Evolutionary conservation across 176 grass and related monocot genomes (phyloP), one percentile per base, ranked within the genome.

Genomic region (Urochloa ruziziensis): DNA sequence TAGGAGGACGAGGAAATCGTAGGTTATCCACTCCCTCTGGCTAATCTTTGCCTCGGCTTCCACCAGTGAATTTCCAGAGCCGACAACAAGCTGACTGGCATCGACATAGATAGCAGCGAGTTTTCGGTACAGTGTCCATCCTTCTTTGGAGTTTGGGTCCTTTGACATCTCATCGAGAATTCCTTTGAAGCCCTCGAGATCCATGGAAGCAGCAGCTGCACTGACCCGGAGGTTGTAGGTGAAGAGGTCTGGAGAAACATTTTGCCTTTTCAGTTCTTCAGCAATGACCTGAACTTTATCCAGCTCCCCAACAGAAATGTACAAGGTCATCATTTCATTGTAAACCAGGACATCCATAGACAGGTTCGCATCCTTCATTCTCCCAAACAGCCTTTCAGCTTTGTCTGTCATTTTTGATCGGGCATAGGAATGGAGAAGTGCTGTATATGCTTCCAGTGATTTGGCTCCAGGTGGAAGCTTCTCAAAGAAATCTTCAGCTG

Each of bases 271-370:
- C 54, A 94, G 70, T 30, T 94, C 92, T 17, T 87, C 70, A 35
- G 90, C 75, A 34, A 93, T 17, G 17, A 15, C 12, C 1, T 75
- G 42, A 32, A 93, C 92, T 62, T 97, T 93, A 77, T 91, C 88
- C 4, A 90, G 74, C 59, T 93, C 73, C 10, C 92, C 95, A 10
- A 93, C 83, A 34, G 95, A 97, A 13, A 93, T 91, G 76, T 94
- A 97, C 54, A 97, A 17, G 17, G 92, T 91, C 95, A 97, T 94
- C 83, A 94, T 91, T 49, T 97, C 95, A 72, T 94, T 97, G 40
- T 89, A 94, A 40, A 88, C 86, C 42, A 97, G 64, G 28, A 66
- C 63, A 70, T 89, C 77, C 12, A 85, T 78, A 23, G 70, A 52
- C 10, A 91, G 48, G 84, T 81, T 67, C 10, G 77, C 82, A 29